Conservation (phyloP, 1,284 basidiomycete genomes). For the Rhizoctonia solani region DNA sequence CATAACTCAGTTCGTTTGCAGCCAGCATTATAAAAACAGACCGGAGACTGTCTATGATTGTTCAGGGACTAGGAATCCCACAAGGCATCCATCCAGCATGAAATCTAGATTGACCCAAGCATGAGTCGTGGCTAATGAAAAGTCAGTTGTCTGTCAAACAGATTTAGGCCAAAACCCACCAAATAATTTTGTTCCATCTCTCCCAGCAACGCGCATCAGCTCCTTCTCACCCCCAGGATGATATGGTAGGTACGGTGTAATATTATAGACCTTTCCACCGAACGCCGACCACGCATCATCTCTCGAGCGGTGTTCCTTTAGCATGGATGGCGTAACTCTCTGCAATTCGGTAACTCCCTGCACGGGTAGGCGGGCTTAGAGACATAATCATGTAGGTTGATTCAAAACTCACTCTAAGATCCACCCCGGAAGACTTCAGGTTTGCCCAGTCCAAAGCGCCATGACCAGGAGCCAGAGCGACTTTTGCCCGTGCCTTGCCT, state of each 20-base stretch:
- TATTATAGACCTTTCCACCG: slow-evolving; percentile 95
- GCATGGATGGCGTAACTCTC: slow-evolving; percentile 80
- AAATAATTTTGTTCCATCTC: slow-evolving; percentile 93
- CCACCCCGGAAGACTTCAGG: slow-evolving; percentile 74
- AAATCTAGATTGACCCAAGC: slow-evolving; percentile 94
- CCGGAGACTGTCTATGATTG: slow-evolving; percentile 14
- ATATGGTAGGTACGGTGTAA: slow-evolving; percentile 88
- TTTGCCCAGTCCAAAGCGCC: slow-evolving; percentile 95
- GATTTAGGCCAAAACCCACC: slow-evolving; percentile 55
- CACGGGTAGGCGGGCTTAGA: too few species aligned
- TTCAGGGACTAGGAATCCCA: slow-evolving; percentile 84
- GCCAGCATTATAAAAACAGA: not conserved
- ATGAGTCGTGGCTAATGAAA: slow-evolving; percentile 55
- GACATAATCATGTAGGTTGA: too few species aligned
- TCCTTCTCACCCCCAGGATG: slow-evolving; percentile 96
- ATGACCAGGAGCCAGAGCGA: slow-evolving; percentile 88
- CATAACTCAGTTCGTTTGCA: not conserved
- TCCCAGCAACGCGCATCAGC: slow-evolving; percentile 92
- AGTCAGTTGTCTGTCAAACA: slow-evolving; percentile 2
- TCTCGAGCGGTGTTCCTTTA: slow-evolving; percentile 81
- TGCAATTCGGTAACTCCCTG: slow-evolving; percentile 63
- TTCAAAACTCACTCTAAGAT: slow-evolving; percentile 66
- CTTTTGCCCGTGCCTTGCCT: slow-evolving; percentile 71
- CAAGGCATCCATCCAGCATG: slow-evolving; percentile 89
- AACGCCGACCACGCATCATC: slow-evolving; percentile 94